phyloP scores from a whole-genome alignment of 176 grass and related monocot genomes.

The Secale cereale region DNA sequence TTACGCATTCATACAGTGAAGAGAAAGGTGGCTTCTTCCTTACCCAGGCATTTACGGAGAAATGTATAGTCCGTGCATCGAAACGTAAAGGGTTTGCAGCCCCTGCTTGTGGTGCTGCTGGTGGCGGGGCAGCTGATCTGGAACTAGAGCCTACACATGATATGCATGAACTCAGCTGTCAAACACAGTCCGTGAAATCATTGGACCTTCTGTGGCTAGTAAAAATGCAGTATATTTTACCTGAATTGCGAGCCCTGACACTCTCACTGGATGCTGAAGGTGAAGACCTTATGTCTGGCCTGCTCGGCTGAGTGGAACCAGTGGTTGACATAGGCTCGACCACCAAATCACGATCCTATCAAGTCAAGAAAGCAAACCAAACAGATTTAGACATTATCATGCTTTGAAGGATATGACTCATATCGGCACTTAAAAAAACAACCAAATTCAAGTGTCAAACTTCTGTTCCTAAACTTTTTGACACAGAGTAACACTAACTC shows the following conservation, averaged over 20 bases:
- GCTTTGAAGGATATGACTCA: neutral
- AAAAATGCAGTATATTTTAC: slow-evolving; percentile 23
- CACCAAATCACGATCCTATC: slow-evolving; percentile 65
- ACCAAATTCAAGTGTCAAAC: neutral
- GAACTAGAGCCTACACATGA: slow-evolving; percentile 49
- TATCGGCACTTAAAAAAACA: neutral
- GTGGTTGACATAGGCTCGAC: slow-evolving; percentile 62
- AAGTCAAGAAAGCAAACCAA: neutral
- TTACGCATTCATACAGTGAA: neutral
- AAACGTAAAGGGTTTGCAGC: slow-evolving; percentile 55
- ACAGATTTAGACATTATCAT: neutral
- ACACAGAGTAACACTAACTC: neutral
- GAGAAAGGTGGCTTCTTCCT: neutral
- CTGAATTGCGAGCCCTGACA: slow-evolving; percentile 54
- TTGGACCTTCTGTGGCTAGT: neutral
- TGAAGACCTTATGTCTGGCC: slow-evolving; percentile 58
- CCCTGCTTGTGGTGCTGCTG: slow-evolving; percentile 16
- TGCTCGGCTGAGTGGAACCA: slow-evolving; percentile 39
- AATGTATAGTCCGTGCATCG: slow-evolving; percentile 70
- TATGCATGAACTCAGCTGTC: slow-evolving; percentile 7
- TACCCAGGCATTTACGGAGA: slow-evolving; percentile 94
- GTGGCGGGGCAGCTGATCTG: slow-evolving; percentile 27
- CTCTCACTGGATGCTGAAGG: slow-evolving; percentile 45
- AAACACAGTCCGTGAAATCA: neutral
- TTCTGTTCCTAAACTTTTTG: neutral